Evolutionary conservation across 176 grass and related monocot genomes (phyloP), one percentile per base, ranked within the genome.

Genomic region (Tillandsia fasciculata): DNA sequence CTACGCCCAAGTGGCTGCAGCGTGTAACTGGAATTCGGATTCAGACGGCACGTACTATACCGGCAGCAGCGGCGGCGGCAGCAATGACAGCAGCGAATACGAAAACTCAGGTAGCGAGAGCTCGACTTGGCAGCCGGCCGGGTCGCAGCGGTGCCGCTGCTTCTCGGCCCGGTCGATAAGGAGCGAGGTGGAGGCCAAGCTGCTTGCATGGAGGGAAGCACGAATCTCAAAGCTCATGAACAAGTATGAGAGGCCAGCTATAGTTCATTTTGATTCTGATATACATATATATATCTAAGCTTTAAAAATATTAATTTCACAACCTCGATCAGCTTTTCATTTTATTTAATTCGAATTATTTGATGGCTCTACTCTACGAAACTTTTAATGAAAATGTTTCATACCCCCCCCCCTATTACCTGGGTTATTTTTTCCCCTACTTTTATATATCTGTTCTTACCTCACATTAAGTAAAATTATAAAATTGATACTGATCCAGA

Each of bases 131-230:
- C 71, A 49, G n/a, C n/a, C 5, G 33, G 78, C 74, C 64, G 67
- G 74, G 74, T 57, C 77, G 61, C 80, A 70, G 50, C 70, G 66
- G 49, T 4, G 77, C 24, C 71, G 28, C 52, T 57, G 63, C 64
- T 68, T 74, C 48, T 61, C 15, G 15, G 42, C 63, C 52, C 83
- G 74, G 78, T 50, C 66, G 1, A 57, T 51, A 63, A 71, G 65
- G 56, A 66, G 78, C 76, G 65, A 64, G 50, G 64, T 90, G 53
- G 81, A 78, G 11, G 56, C 79, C 76, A 84, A 87, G 68, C 80
- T 90, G 70, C 83, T 77, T 79, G 73, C 70, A 66, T 96, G 84
- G 91, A 90, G 85, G 78, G 84, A 90, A 81, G 79, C 54, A 48
- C 73, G 77, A 72, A 76, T 80, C 68, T 24, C 76, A 49, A 90